Base-by-base conservation (phyloP, 2,329 filamentous ascomycete genomes). In the Xylariomycetidae sp. region DNA sequence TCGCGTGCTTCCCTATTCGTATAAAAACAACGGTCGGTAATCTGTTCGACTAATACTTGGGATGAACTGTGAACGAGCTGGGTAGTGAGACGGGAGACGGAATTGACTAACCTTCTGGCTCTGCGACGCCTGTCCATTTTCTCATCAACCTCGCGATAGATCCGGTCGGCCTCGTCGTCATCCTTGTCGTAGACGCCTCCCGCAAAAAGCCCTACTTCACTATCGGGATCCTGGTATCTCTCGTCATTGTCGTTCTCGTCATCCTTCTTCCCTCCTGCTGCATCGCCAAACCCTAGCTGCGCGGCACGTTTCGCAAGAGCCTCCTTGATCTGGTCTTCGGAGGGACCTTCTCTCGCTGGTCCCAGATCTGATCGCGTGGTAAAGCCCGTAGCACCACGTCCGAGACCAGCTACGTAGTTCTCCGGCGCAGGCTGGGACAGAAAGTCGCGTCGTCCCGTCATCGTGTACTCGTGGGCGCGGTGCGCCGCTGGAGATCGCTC, bases 241-340 rank as follows among this genome's bases (percentile, higher is more conserved):
- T 85, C 82, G 35, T 87, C 82, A 34, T 85, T 80, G 35, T 83
- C 81, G 33, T 83, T 82, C 20, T 84, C 81, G 31, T 84, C 80
- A 30, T 71, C 76, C 42, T 84, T 82, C 51, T 85, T 83, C 35
- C 79, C 75, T 32, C 42, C 36, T 5, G 46, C 38, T 4, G 75
- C 77, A 6, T 76, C 77, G 28, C 59, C 59, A n/a, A 76, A 59
- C 5, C 89, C 90, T 39, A 96, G 75, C 54, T 85, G 79, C 37
- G 86, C 85, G 6, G 92, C 90, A 50, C 93, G 82, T 63, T 95
- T 95, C 30, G 89, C 89, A 49, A 98, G 82, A 42, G 87, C 89
- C 60, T 95, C 92, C 61, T 96, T 95, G 65, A 98, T 95, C 64
- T 96, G 90, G 58, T 98, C 92, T 52, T 95, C 90, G 40, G 85